A percentile compares a stretch with the other conserved stretches of the same genome.
These are phyloP conservation scores for Raffaelea deltoideospora DNA, from an alignment of 2,329 filamentous ascomycete genomes.

Conservation along the genomic window DNA sequence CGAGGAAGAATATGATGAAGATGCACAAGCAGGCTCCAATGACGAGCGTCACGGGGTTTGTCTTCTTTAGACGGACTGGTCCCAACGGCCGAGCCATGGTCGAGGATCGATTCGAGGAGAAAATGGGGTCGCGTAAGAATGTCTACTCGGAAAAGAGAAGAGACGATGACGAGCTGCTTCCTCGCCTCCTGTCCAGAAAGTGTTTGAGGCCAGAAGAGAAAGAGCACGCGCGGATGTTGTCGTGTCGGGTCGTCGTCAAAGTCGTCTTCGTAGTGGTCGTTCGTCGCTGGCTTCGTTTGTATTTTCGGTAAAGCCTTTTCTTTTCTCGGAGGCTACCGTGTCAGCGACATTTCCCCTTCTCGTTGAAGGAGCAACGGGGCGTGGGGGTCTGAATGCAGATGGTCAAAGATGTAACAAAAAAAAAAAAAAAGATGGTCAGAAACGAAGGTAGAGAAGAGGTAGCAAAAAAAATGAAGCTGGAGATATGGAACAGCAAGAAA, in stretches of 20 bases:
- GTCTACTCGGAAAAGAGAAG: neutral
- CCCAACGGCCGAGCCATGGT: slow-evolving; percentile 44
- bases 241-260: neutral
- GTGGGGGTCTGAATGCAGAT: neutral
- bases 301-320: neutral
- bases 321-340: neutral
- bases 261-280: too few species aligned
- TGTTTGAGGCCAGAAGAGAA: neutral
- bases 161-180: too few species aligned
- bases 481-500: neutral
- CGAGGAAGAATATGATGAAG: slow-evolving; percentile 51
- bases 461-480: neutral
- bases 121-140: too few species aligned
- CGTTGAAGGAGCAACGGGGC: neutral
- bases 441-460: neutral
- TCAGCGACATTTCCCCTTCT: neutral
- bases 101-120: neutral
- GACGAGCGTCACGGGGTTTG: slow-evolving; percentile 60
- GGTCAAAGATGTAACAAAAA: too few species aligned
- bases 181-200: too few species aligned
- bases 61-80: slow-evolving; percentile 60
- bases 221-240: neutral
- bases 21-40: slow-evolving; percentile 59
- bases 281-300: neutral
- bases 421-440: neutral